phyloP scores from a whole-genome alignment of 257 asterid genomes.

The Paraleonurus japonicus region DNA sequence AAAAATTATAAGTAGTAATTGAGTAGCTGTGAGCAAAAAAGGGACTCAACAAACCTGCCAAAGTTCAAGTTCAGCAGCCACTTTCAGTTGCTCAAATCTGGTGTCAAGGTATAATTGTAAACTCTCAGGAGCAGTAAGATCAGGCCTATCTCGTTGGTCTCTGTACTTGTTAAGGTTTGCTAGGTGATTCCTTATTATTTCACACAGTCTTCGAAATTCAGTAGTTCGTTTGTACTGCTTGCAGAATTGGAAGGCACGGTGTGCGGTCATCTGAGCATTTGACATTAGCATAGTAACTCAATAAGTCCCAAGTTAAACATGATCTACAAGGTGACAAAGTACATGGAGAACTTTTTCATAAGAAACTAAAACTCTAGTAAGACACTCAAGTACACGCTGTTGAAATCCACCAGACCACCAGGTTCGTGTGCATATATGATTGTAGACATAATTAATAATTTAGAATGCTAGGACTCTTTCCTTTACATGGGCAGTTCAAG shows the following conservation, averaged over 20 bases:
- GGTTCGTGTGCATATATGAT: neutral
- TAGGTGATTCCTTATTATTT: constrained; percentile 83
- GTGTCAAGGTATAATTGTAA: constrained; percentile 88
- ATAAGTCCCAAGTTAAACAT: neutral
- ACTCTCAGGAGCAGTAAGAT: constrained; percentile 84
- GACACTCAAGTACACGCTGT: neutral
- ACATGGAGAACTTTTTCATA: neutral
- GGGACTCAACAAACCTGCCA: constrained; percentile 72
- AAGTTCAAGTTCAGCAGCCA: constrained; percentile 86
- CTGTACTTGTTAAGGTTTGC: constrained; percentile 88
- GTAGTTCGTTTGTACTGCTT: constrained; percentile 91
- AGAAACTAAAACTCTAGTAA: neutral
- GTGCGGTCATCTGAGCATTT: constrained; percentile 82
- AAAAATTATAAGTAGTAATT: neutral
- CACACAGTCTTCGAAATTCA: constrained; percentile 88
- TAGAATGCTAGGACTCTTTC: neutral
- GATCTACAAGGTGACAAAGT: neutral
- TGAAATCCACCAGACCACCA: neutral
- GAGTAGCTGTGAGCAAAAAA: neutral
- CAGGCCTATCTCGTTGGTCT: constrained; percentile 96
- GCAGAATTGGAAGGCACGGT: constrained; percentile 96
- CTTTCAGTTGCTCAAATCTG: constrained; percentile 90
- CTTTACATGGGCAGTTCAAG: neutral
- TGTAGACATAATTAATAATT: neutral
- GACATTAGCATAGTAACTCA: neutral